A percentile compares a stretch with the other conserved stretches of the same genome.
phyloP scores from a whole-genome alignment of 345 rosid genomes.

The Citropsis articulata region DNA sequence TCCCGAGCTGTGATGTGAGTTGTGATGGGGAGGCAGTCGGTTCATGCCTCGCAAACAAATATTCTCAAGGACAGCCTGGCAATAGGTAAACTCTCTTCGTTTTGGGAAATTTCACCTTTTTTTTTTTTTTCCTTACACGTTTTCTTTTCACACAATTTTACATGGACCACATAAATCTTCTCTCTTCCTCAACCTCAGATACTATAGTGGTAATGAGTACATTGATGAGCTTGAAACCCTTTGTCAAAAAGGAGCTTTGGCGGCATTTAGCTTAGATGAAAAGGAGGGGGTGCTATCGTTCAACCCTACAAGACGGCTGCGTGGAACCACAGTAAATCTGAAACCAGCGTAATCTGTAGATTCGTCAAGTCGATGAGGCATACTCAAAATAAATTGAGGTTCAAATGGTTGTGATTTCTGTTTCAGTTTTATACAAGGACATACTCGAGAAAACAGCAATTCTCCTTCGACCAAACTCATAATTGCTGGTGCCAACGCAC shows the following conservation, averaged over 20 bases:
- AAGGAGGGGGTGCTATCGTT: slow-evolving; percentile 82
- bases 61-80: too few species aligned
- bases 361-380: too few species aligned
- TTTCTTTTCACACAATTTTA: too few species aligned
- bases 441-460: slow-evolving; percentile 89
- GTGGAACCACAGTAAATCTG: slow-evolving; percentile 57
- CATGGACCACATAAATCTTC: too few species aligned
- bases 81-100: too few species aligned
- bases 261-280: slow-evolving; percentile 68
- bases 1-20: too few species aligned
- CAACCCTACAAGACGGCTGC: slow-evolving; percentile 46
- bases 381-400: too few species aligned
- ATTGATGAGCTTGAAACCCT: slow-evolving; percentile 88
- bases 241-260: slow-evolving; percentile 80
- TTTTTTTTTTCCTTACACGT: too few species aligned
- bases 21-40: too few species aligned
- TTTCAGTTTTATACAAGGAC: slow-evolving; percentile 48
- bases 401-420: not conserved
- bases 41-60: too few species aligned
- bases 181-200: slow-evolving; percentile 29
- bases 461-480: slow-evolving; percentile 58
- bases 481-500: slow-evolving; percentile 86
- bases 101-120: too few species aligned
- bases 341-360: too few species aligned
- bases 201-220: slow-evolving; percentile 91